These are phyloP conservation scores for Sesbania bispinosa DNA, from an alignment of 306 rosid species.

Conservation along the genomic window DNA sequence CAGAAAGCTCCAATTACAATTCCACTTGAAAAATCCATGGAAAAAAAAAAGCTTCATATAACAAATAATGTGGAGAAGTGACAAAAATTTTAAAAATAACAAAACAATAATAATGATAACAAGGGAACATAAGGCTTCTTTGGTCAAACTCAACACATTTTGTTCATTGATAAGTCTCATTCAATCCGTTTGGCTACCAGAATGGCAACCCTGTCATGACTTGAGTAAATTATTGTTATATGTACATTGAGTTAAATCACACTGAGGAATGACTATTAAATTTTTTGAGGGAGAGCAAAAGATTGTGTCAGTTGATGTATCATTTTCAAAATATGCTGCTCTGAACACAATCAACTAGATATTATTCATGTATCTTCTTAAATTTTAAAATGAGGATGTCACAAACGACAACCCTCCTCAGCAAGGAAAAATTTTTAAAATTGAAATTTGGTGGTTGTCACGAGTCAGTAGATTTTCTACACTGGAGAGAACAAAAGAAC, in stretches of 20 bases:
- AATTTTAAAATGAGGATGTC: background rate
- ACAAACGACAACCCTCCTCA: background rate
- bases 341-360: background rate
- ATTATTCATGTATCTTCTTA: background rate
- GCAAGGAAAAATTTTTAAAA: too few relatives aligned
- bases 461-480: too few relatives aligned
- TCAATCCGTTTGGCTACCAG: constrained; percentile 28
- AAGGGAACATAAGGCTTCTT: constrained; percentile 6
- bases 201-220: constrained; percentile 26
- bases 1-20: constrained; percentile 21
- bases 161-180: constrained; percentile 46
- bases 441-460: too few relatives aligned
- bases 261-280: background rate
- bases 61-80: background rate
- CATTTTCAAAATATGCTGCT: constrained; percentile 13
- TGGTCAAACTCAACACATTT: constrained; percentile 51
- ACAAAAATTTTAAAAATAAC: background rate
- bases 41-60: background rate
- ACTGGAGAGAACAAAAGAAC: too few relatives aligned
- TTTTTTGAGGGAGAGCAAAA: background rate
- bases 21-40: background rate
- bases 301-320: background rate
- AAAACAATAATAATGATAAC: background rate
- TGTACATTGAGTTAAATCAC: too few relatives aligned
- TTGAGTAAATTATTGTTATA: background rate